Percentiles rank a stretch among this genome's conserved stretches.
Conservation (phyloP, 176 grass and related monocot species). For the Pharus latifolius region DNA sequence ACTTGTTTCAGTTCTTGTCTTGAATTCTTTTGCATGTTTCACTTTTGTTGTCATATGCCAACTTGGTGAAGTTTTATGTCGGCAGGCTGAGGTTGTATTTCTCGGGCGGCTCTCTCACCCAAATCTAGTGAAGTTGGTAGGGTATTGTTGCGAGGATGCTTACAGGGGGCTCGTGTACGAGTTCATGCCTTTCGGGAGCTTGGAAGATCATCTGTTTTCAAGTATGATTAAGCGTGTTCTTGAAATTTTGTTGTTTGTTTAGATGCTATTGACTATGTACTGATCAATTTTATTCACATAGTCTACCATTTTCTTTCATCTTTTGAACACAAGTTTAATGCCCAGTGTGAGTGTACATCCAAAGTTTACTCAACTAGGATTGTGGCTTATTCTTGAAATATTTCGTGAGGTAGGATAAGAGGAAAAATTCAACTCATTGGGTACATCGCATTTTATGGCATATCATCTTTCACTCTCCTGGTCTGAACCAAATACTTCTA, state of each 20-base stretch:
- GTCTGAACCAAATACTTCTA: background rate
- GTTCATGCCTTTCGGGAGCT: conserved; percentile 65
- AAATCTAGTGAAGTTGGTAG: background rate
- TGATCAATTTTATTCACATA: background rate
- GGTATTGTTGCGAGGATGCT: background rate
- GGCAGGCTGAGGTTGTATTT: background rate
- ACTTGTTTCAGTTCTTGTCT: background rate
- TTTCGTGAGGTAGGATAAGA: background rate
- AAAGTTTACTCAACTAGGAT: background rate
- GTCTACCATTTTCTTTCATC: background rate
- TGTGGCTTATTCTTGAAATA: background rate
- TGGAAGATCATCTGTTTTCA: conserved; percentile 66
- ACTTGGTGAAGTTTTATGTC: background rate
- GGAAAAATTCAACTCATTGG: too few species aligned
- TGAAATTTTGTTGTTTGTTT: background rate
- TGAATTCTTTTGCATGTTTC: background rate
- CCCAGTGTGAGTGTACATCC: background rate
- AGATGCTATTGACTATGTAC: background rate
- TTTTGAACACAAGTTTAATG: background rate
- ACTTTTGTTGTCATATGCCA: background rate
- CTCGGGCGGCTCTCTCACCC: background rate
- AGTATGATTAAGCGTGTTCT: conserved; percentile 23
- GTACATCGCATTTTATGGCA: too few species aligned
- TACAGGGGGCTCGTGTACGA: conserved; percentile 29
- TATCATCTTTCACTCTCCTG: background rate